Conservation (phyloP, 2,329 filamentous ascomycete species). For the Fusarium subglutinans region DNA sequence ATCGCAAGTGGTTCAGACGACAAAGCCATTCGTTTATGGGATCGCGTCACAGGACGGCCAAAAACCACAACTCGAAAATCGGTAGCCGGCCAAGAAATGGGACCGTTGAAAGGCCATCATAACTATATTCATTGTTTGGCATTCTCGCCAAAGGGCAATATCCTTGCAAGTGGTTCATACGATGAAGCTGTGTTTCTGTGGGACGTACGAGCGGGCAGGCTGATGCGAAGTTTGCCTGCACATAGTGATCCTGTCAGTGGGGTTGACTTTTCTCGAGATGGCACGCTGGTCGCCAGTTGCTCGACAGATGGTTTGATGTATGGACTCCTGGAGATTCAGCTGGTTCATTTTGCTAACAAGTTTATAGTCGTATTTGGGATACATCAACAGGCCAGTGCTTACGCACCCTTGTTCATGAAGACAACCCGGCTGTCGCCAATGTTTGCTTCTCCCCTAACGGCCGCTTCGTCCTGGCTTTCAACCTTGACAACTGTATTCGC, state of each 20-base stretch:
- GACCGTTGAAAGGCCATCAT: conserved; percentile 83
- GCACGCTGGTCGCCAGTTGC: conserved; percentile 90
- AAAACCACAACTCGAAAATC: conserved; percentile 57
- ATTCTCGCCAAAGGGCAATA: conserved; percentile 98
- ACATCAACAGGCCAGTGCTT: conserved; percentile 94
- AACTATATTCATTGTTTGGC: conserved; percentile 96
- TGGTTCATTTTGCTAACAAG: conserved; percentile 23
- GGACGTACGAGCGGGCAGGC: conserved; percentile 87
- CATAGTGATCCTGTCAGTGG: conserved; percentile 95
- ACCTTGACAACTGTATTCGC: conserved; percentile 87
- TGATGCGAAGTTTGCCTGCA: conserved; percentile 91
- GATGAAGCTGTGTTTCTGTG: conserved; percentile 97
- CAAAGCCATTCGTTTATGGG: conserved; percentile 95
- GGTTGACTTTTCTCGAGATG: conserved; percentile 92
- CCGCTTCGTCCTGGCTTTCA: conserved; percentile 90
- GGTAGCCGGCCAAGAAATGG: conserved; percentile 53
- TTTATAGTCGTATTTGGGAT: conserved; percentile 84
- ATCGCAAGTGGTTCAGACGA: conserved; percentile 94
- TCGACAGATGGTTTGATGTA: conserved; percentile 89
- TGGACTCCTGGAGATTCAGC: conserved; percentile 44
- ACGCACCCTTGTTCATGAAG: conserved; percentile 93
- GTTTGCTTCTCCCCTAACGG: conserved; percentile 96
- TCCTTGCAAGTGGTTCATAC: conserved; percentile 93
- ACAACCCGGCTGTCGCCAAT: conserved; percentile 87
- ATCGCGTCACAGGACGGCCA: conserved; percentile 70